phyloP scores from a whole-genome alignment of 768 basidiomycete species.

The Imleria badia region DNA sequence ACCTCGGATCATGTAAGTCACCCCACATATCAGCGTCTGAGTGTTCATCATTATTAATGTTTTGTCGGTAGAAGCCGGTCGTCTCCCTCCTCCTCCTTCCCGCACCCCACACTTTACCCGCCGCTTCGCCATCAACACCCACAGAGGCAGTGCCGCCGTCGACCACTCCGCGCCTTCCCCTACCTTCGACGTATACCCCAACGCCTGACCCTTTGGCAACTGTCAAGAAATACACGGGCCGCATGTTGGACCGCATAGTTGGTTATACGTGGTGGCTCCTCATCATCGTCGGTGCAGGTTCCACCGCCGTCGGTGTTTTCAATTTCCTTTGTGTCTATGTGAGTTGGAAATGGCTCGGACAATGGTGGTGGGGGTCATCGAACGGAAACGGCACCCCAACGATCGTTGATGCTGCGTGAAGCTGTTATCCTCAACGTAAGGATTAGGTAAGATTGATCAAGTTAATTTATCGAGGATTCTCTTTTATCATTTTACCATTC shows the following conservation, averaged over 20 bases:
- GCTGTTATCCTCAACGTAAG: background rate
- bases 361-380: constrained; percentile 18
- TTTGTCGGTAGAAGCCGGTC: constrained; percentile 72
- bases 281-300: constrained; percentile 75
- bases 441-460: background rate
- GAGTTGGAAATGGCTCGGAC: constrained; percentile 61
- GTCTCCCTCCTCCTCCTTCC: constrained; percentile 70
- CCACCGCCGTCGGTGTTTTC: constrained; percentile 63
- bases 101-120: constrained; percentile 29
- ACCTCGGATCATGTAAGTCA: constrained; percentile 83
- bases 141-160: constrained; percentile 24
- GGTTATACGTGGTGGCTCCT: constrained; percentile 82
- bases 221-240: constrained; percentile 65
- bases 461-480: background rate
- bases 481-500: background rate
- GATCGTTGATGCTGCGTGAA: constrained; percentile 18
- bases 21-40: background rate
- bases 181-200: constrained; percentile 53
- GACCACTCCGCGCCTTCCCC: constrained; percentile 42
- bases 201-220: constrained; percentile 51
- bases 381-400: constrained; percentile 7
- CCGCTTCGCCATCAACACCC: constrained; percentile 13
- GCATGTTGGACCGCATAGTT: constrained; percentile 65
- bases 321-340: constrained; percentile 71
- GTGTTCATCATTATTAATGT: background rate